phyloP scores from a whole-genome alignment of 345 rosid genomes.

The Zanthoxylum bungeanum region DNA sequence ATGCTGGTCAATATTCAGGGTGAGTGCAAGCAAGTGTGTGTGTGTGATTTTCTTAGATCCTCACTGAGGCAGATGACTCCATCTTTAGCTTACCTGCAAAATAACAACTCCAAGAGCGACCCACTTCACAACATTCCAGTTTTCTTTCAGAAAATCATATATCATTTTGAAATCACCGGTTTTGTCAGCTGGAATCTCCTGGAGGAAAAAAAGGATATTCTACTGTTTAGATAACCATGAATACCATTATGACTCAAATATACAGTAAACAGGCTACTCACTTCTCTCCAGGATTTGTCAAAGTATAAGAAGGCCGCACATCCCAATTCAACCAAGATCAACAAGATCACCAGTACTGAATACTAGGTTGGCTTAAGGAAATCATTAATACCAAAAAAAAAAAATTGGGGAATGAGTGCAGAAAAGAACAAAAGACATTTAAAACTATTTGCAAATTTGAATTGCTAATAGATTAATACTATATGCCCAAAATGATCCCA shows the following conservation, averaged over 20 bases:
- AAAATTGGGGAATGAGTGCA: background rate
- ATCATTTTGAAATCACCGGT: slow-evolving; percentile 77
- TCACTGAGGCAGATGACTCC: background rate
- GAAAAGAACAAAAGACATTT: background rate
- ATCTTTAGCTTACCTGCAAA: slow-evolving; percentile 64
- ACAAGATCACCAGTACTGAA: slow-evolving; percentile 62
- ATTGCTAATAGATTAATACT: background rate
- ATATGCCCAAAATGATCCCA: background rate
- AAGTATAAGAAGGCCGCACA: slow-evolving; percentile 89
- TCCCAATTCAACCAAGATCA: slow-evolving; percentile 91
- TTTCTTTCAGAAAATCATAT: slow-evolving; percentile 68
- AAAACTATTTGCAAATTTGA: background rate
- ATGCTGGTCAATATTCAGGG: background rate
- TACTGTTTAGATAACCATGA: slow-evolving; percentile 3
- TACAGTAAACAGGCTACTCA: slow-evolving; percentile 29
- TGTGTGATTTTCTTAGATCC: background rate
- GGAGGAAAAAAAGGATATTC: slow-evolving; percentile 13
- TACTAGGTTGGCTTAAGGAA: slow-evolving; percentile 78
- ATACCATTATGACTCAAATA: slow-evolving; percentile 8
- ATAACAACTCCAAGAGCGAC: slow-evolving; percentile 84
- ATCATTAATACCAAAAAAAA: slow-evolving; percentile 18
- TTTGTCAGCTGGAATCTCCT: slow-evolving; percentile 84
- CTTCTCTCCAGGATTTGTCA: slow-evolving; percentile 84
- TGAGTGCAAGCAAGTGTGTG: background rate
- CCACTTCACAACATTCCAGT: slow-evolving; percentile 85